Evolutionary conservation across 2,329 filamentous ascomycete species (phyloP), one percentile per base, ranked within the genome.

Genomic region (Colletotrichum salicis): DNA sequence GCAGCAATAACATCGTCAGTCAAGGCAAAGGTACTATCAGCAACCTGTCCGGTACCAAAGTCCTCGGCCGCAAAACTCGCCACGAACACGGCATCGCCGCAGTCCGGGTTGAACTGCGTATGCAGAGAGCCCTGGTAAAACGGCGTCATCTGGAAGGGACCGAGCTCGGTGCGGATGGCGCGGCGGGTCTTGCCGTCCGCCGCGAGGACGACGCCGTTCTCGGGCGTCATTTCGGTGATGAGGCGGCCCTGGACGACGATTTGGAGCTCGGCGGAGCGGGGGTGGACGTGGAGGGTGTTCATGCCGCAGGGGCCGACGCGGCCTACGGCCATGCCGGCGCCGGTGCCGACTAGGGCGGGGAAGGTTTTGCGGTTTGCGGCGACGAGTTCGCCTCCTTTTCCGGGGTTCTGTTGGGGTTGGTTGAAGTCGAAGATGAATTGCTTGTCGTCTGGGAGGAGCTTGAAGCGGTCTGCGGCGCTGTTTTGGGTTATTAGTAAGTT

Each of bases 271-370:
- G 84, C 82, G 37, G 85, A 84, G 54, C 87, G 86, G 60, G 86
- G 86, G 78, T 89, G 87, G 4, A 86, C 82, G 80, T 89, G 88
- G 22, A 87, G 86, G 8, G 86, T 88, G 82, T 88, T 89, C 79
- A 90, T 86, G 70, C 86, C 87, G 76, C 87, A 90, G 45, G 83
- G 80, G 41, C 83, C 81, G 48, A 90, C 79, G 75, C 85, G 85
- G 52, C 86, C 87, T 8, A 89, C 79, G 3, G 86, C 86, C 81
- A 88, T 87, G 69, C 83, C 84, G 45, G 85, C 79, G 24, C 84
- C 84, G 4, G 86, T 87, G 59, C 85, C 84, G 24, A 88, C 85
- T 24, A 90, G 84, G 31, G 87, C 86, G 3, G 88, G 88, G 79
- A 90, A 90, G 45, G 84, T 86, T 79, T 86, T 86, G 76, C 87